These are phyloP conservation scores for Exophiala sp. DNA, from an alignment of 2,329 filamentous ascomycete species.

Conservation along the genomic window DNA sequence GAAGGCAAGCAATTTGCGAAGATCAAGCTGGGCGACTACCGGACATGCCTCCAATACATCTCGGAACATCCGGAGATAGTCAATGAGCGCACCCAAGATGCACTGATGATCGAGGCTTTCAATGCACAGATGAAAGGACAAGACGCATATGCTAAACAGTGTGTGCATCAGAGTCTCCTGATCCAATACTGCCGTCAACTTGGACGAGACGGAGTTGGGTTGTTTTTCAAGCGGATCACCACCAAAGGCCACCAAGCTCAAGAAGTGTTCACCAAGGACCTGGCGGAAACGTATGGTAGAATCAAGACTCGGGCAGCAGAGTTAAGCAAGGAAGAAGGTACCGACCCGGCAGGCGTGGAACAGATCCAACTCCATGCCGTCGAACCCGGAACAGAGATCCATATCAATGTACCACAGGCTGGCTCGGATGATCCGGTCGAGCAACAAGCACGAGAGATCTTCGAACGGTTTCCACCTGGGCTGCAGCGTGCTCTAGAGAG, in stretches of 20 bases:
- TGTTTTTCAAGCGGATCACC: conserved; percentile 96
- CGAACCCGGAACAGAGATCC: conserved; percentile 85
- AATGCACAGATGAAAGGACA: conserved; percentile 73
- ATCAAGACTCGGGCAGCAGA: conserved; percentile 73
- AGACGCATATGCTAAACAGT: conserved; percentile 72
- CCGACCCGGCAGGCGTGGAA: conserved; percentile 64
- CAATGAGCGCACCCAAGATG: conserved; percentile 80
- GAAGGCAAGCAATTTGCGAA: conserved; percentile 74
- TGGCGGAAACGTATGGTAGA: conserved; percentile 75
- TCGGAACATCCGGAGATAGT: conserved; percentile 71
- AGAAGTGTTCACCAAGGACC: conserved; percentile 87
- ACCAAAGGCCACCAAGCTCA: conserved; percentile 83
- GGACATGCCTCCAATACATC: conserved; percentile 67
- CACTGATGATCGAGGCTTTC: conserved; percentile 84
- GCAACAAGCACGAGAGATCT: conserved; percentile 64
- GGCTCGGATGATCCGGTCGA: conserved; percentile 59
- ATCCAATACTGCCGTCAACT: conserved; percentile 92
- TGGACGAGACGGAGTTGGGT: conserved; percentile 74
- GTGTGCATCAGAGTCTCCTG: conserved; percentile 85
- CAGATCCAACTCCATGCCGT: conserved; percentile 97
- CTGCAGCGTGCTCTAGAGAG: conserved; percentile 76
- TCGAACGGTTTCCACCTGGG: conserved; percentile 74
- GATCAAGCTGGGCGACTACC: conserved; percentile 71
- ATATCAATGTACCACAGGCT: conserved; percentile 70
- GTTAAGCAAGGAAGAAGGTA: conserved; percentile 56